Percentiles rank a stretch among this genome's conserved stretches.
These are phyloP conservation scores for Cordyceps cateniannulata DNA, from an alignment of 2,329 filamentous ascomycete genomes.

Conservation along the genomic window DNA sequence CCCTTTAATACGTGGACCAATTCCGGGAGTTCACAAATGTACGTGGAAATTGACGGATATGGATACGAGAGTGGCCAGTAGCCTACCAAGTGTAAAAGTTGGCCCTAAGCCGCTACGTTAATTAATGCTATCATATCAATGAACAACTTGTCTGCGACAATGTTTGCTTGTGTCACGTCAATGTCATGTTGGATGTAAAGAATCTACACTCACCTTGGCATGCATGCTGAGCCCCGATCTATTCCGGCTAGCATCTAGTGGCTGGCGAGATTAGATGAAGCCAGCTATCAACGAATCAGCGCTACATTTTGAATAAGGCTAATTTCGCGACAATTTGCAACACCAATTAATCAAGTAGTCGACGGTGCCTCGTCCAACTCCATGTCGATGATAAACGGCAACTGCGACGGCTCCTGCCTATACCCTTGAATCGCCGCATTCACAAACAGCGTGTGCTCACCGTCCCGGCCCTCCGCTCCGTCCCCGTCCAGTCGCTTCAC, in stretches of 20 bases:
- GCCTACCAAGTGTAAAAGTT: constrained; percentile 1
- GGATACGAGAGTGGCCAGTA: neutral
- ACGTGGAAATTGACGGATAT: neutral
- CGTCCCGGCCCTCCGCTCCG: neutral
- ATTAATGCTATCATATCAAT: constrained; percentile 3
- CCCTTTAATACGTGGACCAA: constrained; percentile 8
- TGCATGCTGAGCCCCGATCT: neutral
- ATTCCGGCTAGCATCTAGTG: neutral
- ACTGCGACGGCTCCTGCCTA: constrained; percentile 34
- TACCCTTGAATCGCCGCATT: constrained; percentile 50
- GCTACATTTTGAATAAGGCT: neutral
- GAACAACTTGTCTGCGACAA: neutral
- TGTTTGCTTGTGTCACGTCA: neutral
- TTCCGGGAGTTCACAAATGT: neutral
- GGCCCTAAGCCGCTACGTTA: constrained; percentile 7
- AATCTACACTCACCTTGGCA: neutral
- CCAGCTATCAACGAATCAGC: neutral
- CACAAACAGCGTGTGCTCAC: constrained; percentile 45
- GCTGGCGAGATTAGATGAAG: neutral
- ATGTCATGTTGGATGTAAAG: neutral
- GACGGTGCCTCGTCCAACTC: constrained; percentile 26
- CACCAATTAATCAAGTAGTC: neutral
- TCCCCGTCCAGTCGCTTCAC: neutral
- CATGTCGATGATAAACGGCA: constrained; percentile 48
- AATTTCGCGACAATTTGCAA: neutral